phyloP scores from a whole-genome alignment of 2,329 filamentous ascomycete genomes.

The Septoria linicola region DNA sequence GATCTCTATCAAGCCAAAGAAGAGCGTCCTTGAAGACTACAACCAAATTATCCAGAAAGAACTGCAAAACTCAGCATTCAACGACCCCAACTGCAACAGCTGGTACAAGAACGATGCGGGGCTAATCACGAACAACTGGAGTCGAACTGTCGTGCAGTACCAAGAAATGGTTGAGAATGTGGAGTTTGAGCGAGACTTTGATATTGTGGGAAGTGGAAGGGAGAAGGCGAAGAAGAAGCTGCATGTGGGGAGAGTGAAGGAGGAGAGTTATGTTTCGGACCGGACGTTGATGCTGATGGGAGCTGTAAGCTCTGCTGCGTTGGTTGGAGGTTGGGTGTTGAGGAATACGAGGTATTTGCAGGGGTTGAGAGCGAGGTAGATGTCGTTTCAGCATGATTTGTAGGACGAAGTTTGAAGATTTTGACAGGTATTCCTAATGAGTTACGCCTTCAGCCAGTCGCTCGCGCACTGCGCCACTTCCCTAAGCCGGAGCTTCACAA shows the following conservation, averaged over 20 bases:
- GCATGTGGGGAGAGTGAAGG: constrained; percentile 45
- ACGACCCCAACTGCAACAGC: constrained; percentile 53
- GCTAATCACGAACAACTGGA: constrained; percentile 59
- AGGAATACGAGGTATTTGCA: constrained; percentile 41
- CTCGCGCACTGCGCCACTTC: too few species aligned
- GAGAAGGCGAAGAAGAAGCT: constrained; percentile 38
- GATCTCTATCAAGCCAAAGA: constrained; percentile 49
- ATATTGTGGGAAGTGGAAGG: constrained; percentile 37
- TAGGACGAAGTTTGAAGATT: too few species aligned
- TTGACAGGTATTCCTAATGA: too few species aligned
- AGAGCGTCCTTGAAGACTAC: constrained; percentile 42
- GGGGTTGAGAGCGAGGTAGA: constrained; percentile 24
- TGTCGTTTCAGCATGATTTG: too few species aligned
- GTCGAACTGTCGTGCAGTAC: constrained; percentile 55
- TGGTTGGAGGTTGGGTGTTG: constrained; percentile 46
- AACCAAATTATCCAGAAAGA: constrained; percentile 50
- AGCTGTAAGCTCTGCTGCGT: constrained; percentile 38
- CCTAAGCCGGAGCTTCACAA: too few species aligned
- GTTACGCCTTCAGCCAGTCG: too few species aligned
- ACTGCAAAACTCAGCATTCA: constrained; percentile 50
- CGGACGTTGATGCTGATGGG: constrained; percentile 40
- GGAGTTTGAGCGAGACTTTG: constrained; percentile 47
- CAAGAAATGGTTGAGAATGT: constrained; percentile 49
- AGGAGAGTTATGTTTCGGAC: constrained; percentile 47
- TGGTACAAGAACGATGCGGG: constrained; percentile 60